Percentiles rank a stretch among this genome's conserved stretches.
These are phyloP conservation scores for Haplosporangium sp. DNA, from an alignment of 371 early-diverging fungal species.

Conservation along the genomic window DNA sequence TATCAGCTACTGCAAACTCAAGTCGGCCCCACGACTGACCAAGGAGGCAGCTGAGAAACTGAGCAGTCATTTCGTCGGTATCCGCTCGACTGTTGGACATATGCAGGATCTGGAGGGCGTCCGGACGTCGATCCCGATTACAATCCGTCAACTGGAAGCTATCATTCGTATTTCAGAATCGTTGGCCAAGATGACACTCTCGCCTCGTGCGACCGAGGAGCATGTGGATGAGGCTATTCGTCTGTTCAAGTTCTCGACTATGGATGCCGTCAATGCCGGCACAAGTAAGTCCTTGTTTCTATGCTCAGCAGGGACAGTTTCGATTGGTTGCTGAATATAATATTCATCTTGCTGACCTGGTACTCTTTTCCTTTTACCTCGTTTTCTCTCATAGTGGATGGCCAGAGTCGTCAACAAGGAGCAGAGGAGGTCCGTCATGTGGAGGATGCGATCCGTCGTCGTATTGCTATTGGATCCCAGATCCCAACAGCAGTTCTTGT, in stretches of 20 bases:
- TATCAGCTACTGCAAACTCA: slow-evolving; percentile 93
- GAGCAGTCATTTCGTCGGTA: slow-evolving; percentile 94
- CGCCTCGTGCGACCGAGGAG: slow-evolving; percentile 84
- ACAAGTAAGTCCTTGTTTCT: slow-evolving; percentile 59
- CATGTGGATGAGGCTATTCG: slow-evolving; percentile 99
- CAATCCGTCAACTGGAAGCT: slow-evolving; percentile 99
- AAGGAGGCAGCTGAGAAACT: slow-evolving; percentile 91
- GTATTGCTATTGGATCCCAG: slow-evolving; percentile 91
- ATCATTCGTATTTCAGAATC: slow-evolving; percentile 99
- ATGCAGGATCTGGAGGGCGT: slow-evolving; percentile 80
- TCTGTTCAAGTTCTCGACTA: slow-evolving; percentile 97
- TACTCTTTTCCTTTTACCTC: neutral
- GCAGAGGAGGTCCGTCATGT: slow-evolving; percentile 79
- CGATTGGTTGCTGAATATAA: no score
- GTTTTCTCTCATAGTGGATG: slow-evolving; percentile 63
- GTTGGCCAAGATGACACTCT: slow-evolving; percentile 97
- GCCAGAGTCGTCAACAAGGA: slow-evolving; percentile 78
- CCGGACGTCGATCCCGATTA: slow-evolving; percentile 97
- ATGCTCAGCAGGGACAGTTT: no score
- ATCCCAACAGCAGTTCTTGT: slow-evolving; percentile 65
- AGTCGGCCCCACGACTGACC: slow-evolving; percentile 94
- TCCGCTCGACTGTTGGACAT: slow-evolving; percentile 89
- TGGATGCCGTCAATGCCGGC: slow-evolving; percentile 95
- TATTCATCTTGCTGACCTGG: neutral
- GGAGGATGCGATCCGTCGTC: slow-evolving; percentile 85